A percentile compares a stretch with the other conserved stretches of the same genome.
These are phyloP conservation scores for Botrytis elliptica DNA, from an alignment of 2,329 filamentous ascomycete genomes.

Conservation along the genomic window DNA sequence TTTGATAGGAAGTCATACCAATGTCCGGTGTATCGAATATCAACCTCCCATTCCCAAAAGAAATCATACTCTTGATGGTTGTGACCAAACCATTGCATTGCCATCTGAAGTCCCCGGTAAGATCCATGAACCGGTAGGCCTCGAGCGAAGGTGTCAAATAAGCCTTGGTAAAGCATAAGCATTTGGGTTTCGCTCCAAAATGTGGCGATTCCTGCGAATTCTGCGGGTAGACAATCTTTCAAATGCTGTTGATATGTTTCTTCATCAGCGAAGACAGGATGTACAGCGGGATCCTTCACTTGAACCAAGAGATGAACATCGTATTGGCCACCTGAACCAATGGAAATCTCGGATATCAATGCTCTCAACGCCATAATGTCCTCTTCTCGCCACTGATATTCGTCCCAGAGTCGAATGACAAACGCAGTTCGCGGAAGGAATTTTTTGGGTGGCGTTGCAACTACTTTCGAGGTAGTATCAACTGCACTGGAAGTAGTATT, in stretches of 20 bases:
- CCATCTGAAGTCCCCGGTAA: conserved; percentile 91
- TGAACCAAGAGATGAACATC: conserved; percentile 84
- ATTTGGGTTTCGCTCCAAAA: conserved; percentile 96
- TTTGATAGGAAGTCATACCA: conserved; percentile 74
- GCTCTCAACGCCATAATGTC: conserved; percentile 80
- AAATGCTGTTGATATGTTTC: conserved; percentile 66
- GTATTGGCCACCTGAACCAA: conserved; percentile 83
- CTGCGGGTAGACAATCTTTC: conserved; percentile 68
- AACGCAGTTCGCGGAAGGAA: conserved; percentile 66
- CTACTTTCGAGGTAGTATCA: conserved; percentile 18
- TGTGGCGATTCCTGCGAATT: conserved; percentile 85
- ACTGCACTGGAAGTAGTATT: background rate
- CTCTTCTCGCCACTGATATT: conserved; percentile 75
- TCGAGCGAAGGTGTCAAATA: conserved; percentile 71
- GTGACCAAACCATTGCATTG: conserved; percentile 89
- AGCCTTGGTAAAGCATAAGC: conserved; percentile 82
- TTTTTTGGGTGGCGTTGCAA: conserved; percentile 30
- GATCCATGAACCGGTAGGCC: conserved; percentile 83
- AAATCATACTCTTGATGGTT: conserved; percentile 85
- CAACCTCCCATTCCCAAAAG: conserved; percentile 97
- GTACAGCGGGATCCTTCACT: conserved; percentile 72
- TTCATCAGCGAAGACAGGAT: conserved; percentile 77
- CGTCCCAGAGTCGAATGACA: conserved; percentile 79
- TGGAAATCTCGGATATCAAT: conserved; percentile 76
- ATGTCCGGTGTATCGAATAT: conserved; percentile 85